Conservation (phyloP, 1,284 basidiomycete species). For the Phenoliferia sp. region DNA sequence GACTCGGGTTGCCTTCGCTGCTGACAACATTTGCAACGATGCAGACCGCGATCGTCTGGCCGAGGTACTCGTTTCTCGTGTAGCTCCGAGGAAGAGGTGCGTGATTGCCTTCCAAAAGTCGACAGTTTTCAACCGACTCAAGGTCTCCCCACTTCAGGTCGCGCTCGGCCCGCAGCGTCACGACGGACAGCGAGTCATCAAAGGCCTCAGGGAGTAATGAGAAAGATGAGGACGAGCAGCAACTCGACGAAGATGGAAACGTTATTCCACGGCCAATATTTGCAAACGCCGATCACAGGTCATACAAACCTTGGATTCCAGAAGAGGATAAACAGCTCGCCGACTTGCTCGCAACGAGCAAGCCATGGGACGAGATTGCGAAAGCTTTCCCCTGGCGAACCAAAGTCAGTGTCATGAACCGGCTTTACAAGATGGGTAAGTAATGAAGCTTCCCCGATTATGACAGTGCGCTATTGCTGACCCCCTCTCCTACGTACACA, state of each 20-base stretch:
- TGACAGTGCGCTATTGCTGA: background rate
- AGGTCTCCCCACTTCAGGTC: no score
- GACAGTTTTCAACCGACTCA: no score
- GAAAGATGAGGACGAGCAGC: background rate
- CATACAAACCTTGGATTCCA: background rate
- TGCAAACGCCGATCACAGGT: background rate
- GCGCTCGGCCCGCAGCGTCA: background rate
- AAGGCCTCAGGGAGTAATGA: no score
- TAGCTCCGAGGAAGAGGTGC: no score
- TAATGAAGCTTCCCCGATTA: background rate
- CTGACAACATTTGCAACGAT: no score
- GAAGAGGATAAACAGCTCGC: background rate
- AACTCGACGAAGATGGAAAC: background rate
- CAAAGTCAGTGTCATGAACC: background rate
- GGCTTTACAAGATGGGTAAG: background rate
- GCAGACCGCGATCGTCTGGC: no score
- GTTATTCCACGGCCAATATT: background rate
- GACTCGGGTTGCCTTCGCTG: no score
- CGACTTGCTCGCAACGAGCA: background rate
- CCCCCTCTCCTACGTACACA: background rate
- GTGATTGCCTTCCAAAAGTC: no score
- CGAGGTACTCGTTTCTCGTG: no score
- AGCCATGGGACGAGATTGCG: background rate
- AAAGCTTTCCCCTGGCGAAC: background rate
- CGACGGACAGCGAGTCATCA: background rate